Base-by-base conservation (phyloP, 805 yeast species). In the Yamadazyma paraphyllophila region DNA sequence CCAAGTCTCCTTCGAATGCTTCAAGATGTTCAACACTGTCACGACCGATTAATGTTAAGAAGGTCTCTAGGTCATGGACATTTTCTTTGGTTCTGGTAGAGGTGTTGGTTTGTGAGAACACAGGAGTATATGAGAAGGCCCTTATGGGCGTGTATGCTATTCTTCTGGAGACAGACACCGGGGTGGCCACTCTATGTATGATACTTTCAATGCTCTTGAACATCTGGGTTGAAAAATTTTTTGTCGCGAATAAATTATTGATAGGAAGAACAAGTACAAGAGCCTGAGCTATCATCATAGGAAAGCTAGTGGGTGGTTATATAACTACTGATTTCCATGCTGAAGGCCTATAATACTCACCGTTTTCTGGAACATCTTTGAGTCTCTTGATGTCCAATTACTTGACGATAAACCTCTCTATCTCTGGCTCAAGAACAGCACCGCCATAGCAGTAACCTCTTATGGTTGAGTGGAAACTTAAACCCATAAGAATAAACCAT, bases 41-140 rank as follows among this genome's bases (percentile, higher is more conserved):
- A 52, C 96, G 81, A 2, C 98, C 98, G 46, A 92, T 89, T 55
- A 76, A 78, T n/a, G 62, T 67, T 44, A 92, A 74, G 58, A 92
- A 92, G 0, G 90, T 70, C 47, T 76, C 69, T 34, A 86, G 88
- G 60, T 88, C 94, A 44, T 69, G 69, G 29, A 71, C 77, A 48
- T 71, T 71, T 46, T 66, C 75, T 51, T 67, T 70, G 37, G 76
- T 71, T 52, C 68, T 55, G 10, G 74, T 67, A 29, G 75, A 70
- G 10, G 91, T 12, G 82, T 79, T 51, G 83, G 88, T 55, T 61
- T 56, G 41, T 82, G 30, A 46, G 9, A 37, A 26, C n/a, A 46
- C 41, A 7, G 49, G 48, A 2, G 55, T 34, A 29, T 36, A 40
- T 13, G 47, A 50, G 43, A 51, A 51, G 4, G 42, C 25, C 33